Evolutionary conservation across 148 eudicot species (phyloP), one percentile per base, ranked within the genome.

Genomic region (Silene conica): DNA sequence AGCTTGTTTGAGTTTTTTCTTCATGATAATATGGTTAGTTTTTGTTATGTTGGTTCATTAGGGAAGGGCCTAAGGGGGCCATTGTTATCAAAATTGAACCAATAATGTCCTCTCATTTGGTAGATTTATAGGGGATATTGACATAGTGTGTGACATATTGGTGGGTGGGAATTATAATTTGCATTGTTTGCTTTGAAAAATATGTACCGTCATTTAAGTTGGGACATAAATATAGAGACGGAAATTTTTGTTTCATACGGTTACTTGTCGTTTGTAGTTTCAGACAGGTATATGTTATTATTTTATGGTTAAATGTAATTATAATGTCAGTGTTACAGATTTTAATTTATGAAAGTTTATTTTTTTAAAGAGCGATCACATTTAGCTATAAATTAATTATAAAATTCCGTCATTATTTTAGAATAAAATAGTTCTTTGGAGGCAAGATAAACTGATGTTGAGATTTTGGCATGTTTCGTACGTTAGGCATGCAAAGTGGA

Each of bases 31-130:
- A 28, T 60, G 52, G 3, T 75, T 76, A 23, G 74, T 81, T 78
- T 65, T 70, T 82, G 38, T 62, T 34, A 70, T 75, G 67, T 59
- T 78, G 34, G 52, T 68, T 26, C 21, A 22, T 71, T 55, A 70
- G 55, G 52, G 23, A 56, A 28, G 64, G 67, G 78, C 38, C 34
- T 57, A 20, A 8, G 22, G 64, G 74, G 79, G 72, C 79, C 74
- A 68, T 26, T 58, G 76, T 70, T 62, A 73, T 74, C 69, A 41
- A 77, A 31, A 72, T 79, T 70, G 81, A 75, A 70, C 58, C 70
- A 77, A 80, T 86, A 25, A 70, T 76, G 79, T 77, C 89, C 92
- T 87, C 84, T 82, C 81, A 77, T 73, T 68, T 79, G 57, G 23
- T 61, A 25, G 58, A 73, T 60, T 70, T 41, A 12, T 60, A 57